Conservation (phyloP, 192 early-diverging fungal species). For the Podila clonocystis region DNA sequence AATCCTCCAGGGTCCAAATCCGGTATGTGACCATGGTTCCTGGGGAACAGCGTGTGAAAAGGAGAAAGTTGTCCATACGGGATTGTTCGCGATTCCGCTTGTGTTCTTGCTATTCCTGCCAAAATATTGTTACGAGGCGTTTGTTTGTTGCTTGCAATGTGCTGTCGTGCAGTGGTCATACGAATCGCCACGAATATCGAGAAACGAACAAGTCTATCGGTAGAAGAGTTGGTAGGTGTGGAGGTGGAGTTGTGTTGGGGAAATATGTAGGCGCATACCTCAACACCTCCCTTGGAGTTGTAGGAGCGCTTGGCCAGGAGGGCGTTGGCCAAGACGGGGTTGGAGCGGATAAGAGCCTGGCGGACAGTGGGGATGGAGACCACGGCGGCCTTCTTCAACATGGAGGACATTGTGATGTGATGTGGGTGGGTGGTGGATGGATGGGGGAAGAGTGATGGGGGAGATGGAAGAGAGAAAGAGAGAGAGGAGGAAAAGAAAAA, state of each 20-base stretch:
- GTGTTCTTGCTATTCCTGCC: no score
- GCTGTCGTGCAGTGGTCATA: no score
- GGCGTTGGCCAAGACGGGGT: constrained; percentile 43
- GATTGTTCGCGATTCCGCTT: no score
- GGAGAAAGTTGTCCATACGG: no score
- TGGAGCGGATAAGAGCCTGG: constrained; percentile 46
- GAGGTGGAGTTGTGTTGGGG: background rate
- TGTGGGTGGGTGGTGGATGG: background rate
- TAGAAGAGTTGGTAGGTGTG: background rate
- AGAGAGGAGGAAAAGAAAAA: constrained; percentile 2
- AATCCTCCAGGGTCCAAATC: no score
- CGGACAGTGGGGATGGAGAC: constrained; percentile 52
- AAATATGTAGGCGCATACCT: constrained; percentile 35
- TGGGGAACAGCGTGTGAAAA: no score
- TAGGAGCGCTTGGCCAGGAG: constrained; percentile 42
- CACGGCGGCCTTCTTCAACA: constrained; percentile 45
- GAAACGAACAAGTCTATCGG: background rate
- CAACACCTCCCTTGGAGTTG: constrained; percentile 48
- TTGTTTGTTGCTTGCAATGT: no score
- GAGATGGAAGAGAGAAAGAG: constrained; percentile 2
- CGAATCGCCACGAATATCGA: background rate
- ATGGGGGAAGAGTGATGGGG: constrained; percentile 2
- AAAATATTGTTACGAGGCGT: no score
- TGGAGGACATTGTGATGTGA: constrained; percentile 29
- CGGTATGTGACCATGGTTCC: no score